Evolutionary conservation across 2,329 filamentous ascomycete species (phyloP).

Genomic region (Venturia effusa): DNA sequence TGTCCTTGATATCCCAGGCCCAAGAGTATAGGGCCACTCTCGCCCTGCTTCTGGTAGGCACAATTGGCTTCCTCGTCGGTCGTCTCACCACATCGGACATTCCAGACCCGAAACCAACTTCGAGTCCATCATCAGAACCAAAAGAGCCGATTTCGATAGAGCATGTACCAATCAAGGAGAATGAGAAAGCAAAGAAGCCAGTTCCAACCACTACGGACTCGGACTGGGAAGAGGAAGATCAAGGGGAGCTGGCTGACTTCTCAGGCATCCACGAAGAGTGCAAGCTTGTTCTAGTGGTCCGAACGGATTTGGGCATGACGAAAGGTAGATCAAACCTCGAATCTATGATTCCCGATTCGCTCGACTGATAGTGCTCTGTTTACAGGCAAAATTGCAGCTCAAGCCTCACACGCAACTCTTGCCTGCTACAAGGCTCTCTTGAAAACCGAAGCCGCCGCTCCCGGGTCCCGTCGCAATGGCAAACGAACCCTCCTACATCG

Average conservation of each 20-base stretch:
- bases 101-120: neutral
- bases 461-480: neutral
- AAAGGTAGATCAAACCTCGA: constrained; percentile 53
- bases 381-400: constrained; percentile 89
- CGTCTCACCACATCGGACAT: neutral
- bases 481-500: constrained; percentile 52
- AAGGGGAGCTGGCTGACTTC: constrained; percentile 36
- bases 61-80: constrained; percentile 12
- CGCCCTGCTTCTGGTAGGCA: neutral
- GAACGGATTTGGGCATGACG: constrained; percentile 93
- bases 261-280: constrained; percentile 57
- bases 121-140: neutral
- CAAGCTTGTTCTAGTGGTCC: constrained; percentile 84
- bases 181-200: constrained; percentile 15
- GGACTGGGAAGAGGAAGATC: constrained; percentile 27
- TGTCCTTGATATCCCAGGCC: neutral
- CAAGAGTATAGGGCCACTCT: neutral
- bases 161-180: neutral
- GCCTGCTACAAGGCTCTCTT: constrained; percentile 87
- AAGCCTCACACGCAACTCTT: constrained; percentile 90
- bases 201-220: constrained; percentile 13
- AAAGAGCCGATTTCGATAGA: neutral
- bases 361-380: neutral
- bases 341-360: neutral
- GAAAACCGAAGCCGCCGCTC: constrained; percentile 32